phyloP scores from a whole-genome alignment of 2,329 filamentous ascomycete species.

The Aspergillus oerlinghausenensis region DNA sequence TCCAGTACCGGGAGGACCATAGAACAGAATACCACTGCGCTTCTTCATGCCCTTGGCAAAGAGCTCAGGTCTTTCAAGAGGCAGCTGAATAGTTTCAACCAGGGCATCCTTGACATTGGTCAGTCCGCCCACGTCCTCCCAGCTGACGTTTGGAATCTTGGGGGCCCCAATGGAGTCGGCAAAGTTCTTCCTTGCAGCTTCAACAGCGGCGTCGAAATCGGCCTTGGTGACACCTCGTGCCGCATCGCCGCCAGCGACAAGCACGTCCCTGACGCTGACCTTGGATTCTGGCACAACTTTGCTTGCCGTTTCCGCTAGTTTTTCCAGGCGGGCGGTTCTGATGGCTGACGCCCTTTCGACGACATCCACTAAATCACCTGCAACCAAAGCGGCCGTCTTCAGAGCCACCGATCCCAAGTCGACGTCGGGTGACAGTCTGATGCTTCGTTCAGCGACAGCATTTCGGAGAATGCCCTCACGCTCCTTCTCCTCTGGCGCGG shows the following conservation, averaged over 20 bases:
- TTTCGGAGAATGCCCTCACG: conserved; percentile 79
- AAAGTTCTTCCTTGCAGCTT: conserved; percentile 95
- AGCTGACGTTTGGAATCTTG: conserved; percentile 95
- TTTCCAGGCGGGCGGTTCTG: conserved; percentile 68
- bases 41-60: conserved; percentile 99
- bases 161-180: conserved; percentile 95
- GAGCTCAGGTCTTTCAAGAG: conserved; percentile 82
- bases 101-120: conserved; percentile 96
- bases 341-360: conserved; percentile 83
- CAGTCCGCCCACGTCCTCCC: conserved; percentile 92
- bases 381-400: conserved; percentile 92
- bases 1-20: conserved; percentile 97
- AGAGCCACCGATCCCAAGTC: conserved; percentile 81
- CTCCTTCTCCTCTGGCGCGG: conserved; percentile 85
- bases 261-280: conserved; percentile 74
- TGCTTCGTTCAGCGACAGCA: conserved; percentile 69
- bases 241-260: conserved; percentile 76
- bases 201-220: conserved; percentile 90
- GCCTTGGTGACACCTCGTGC: conserved; percentile 72
- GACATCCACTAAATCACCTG: conserved; percentile 89
- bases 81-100: conserved; percentile 91
- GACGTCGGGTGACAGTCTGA: conserved; percentile 76
- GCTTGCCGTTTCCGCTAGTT: conserved; percentile 51
- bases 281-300: conserved; percentile 20
- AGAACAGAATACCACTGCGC: conserved; percentile 96